Evolutionary conservation across 768 basidiomycete species (phyloP), one percentile per base, ranked within the genome.

Genomic region (Termitomyces sp.): DNA sequence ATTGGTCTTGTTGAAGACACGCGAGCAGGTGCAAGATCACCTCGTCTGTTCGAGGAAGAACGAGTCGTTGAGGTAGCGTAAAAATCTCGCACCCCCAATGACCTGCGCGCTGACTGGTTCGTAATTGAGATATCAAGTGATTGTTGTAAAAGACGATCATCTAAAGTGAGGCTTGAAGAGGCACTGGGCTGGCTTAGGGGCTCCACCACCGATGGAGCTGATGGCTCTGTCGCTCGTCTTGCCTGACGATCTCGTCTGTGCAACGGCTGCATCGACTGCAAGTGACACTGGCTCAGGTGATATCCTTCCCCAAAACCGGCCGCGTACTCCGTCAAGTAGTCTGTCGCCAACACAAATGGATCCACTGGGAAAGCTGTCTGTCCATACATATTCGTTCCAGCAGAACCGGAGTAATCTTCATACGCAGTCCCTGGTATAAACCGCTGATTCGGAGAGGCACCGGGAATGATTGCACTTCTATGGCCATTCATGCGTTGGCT

Each of bases 381-480:
- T 16, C 23, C 23, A 9, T 44, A 34, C 34, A 32, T 35, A 28
- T 25, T 21, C 19, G 60, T 9, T 40, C n/a, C 14, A 25, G 11
- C 16, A 34, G 39, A 5, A 42, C 21, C 6, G 21, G 47, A 11
- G 32, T 43, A 23, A 9, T 43, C 30, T 12, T 53, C 55, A 27
- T 56, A 54, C 34, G 60, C 53, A 35, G 39, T 57, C 34, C 41
- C 19, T 6, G 63, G 67, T n/a, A 73, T 58, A 43, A 69, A 64
- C 25, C 70, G 70, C 43, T 68, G 70, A 25, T 64, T 65, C 2
- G 70, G 70, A 5, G 61, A 59, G 17, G 73, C 68, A 16, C 71
- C 70, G 0, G 72, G 62, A 16, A 73, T 67, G 35, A 70, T 67
- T 0, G 68, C 70, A 48, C 67, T 59, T 57, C 67, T 68, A 44